phyloP scores from a whole-genome alignment of 2,329 filamentous ascomycete species.

The Fusarium sp. region DNA sequence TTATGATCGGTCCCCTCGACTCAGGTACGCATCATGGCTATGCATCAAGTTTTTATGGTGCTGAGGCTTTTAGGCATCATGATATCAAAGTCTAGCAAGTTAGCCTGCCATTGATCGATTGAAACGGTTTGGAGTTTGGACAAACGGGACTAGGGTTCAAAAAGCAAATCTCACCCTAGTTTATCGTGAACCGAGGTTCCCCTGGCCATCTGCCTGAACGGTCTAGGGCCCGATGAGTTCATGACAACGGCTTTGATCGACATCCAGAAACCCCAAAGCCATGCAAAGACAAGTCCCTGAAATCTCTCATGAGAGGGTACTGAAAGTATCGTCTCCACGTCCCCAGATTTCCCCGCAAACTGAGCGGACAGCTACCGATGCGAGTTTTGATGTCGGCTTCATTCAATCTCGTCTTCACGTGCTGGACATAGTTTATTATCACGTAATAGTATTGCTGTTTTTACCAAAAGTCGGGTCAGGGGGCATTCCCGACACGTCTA shows the following conservation, averaged over 20 bases:
- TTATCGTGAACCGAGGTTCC: constrained; percentile 15
- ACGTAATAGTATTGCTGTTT: constrained; percentile 40
- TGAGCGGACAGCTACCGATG: constrained; percentile 14
- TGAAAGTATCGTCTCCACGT: constrained; percentile 30
- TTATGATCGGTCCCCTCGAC: constrained; percentile 27
- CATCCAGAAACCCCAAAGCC: constrained; percentile 8
- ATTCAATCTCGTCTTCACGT: constrained; percentile 34
- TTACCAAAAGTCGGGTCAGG: constrained; percentile 37
- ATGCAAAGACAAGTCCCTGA: constrained; percentile 12
- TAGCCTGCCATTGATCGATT: background rate
- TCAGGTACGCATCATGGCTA: constrained; percentile 8
- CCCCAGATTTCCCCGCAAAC: constrained; percentile 44
- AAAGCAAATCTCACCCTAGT: constrained; percentile 26
- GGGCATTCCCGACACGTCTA: constrained; percentile 21
- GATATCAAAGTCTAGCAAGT: background rate
- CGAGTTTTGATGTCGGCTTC: constrained; percentile 14
- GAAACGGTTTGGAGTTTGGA: background rate
- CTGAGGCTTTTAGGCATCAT: background rate
- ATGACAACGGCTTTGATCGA: constrained; percentile 21
- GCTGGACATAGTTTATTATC: constrained; percentile 29
- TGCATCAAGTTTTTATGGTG: constrained; percentile 1
- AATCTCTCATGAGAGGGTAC: background rate
- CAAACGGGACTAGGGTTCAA: constrained; percentile 5
- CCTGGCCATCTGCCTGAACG: background rate
- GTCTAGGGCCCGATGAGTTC: constrained; percentile 12